A percentile compares a stretch with the other conserved stretches of the same genome.
phyloP scores from a whole-genome alignment of 208 protist species.

The Acanthamoeba lenticulata region DNA sequence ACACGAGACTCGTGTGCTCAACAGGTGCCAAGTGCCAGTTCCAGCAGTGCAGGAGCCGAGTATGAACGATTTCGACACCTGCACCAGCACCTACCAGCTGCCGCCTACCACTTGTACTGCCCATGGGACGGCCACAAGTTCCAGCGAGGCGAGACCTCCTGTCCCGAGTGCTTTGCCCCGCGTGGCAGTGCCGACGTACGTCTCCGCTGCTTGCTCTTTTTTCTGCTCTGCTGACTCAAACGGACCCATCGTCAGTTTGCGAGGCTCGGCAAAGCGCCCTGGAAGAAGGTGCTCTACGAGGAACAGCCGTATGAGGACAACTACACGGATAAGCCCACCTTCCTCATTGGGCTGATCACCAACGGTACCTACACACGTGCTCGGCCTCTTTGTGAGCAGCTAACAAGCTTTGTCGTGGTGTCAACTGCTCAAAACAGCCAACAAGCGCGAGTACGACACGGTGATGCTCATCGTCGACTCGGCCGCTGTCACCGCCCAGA shows the following conservation, averaged over 20 bases:
- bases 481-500: slow-evolving; percentile 74
- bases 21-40: no score
- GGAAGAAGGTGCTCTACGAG: slow-evolving; percentile 80
- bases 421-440: slow-evolving; percentile 2
- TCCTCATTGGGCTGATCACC: slow-evolving; percentile 72
- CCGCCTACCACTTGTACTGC: neutral
- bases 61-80: neutral
- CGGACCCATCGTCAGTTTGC: neutral
- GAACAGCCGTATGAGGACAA: slow-evolving; percentile 79
- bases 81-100: neutral
- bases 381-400: no score
- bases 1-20: no score
- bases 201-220: neutral
- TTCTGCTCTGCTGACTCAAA: neutral
- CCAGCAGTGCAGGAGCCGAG: neutral
- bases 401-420: no score
- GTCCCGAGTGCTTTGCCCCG: neutral
- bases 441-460: slow-evolving; percentile 76
- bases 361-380: slow-evolving; percentile 56
- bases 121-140: slow-evolving; percentile 47
- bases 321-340: slow-evolving; percentile 75
- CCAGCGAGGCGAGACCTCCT: neutral
- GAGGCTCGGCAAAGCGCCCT: slow-evolving; percentile 15
- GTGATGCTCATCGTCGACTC: slow-evolving; percentile 75
- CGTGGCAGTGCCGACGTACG: neutral